These are phyloP conservation scores for Cyberlindnera bimundalis DNA, from an alignment of 805 yeast species.

Conservation along the genomic window DNA sequence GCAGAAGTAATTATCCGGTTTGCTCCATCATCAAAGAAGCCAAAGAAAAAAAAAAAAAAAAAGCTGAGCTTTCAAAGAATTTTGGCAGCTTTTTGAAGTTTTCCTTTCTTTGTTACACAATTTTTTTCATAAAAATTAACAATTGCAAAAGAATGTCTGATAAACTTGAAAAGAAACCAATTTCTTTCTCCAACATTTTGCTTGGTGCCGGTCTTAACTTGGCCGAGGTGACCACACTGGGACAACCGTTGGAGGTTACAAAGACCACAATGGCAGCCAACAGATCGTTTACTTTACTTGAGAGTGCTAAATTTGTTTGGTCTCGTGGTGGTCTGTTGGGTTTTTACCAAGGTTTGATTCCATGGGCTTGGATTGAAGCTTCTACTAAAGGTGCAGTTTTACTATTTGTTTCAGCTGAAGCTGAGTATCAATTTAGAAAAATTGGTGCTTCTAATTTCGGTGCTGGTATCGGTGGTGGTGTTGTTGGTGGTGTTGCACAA, in stretches of 20 bases:
- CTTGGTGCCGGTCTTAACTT: constrained; percentile 91
- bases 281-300: constrained; percentile 62
- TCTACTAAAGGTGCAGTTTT: constrained; percentile 98
- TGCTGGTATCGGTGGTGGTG: constrained; percentile 94
- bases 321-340: constrained; percentile 90
- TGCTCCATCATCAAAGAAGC: no score
- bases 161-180: constrained; percentile 71
- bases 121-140: no score
- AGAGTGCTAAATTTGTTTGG: constrained; percentile 77
- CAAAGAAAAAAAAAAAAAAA: no score
- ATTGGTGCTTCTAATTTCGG: constrained; percentile 69
- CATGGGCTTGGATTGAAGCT: constrained; percentile 99
- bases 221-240: constrained; percentile 90
- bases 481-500: constrained; percentile 94
- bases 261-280: constrained; percentile 99
- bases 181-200: constrained; percentile 83
- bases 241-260: constrained; percentile 94
- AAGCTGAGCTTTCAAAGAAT: no score
- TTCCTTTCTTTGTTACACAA: no score
- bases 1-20: no score
- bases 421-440: constrained; percentile 73
- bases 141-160: background rate
- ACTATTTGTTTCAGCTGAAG: constrained; percentile 87
- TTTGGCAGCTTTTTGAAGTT: no score
- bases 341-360: constrained; percentile 95